Base-by-base conservation (phyloP, 257 asterid genomes). In the Leonotis leonurus region DNA sequence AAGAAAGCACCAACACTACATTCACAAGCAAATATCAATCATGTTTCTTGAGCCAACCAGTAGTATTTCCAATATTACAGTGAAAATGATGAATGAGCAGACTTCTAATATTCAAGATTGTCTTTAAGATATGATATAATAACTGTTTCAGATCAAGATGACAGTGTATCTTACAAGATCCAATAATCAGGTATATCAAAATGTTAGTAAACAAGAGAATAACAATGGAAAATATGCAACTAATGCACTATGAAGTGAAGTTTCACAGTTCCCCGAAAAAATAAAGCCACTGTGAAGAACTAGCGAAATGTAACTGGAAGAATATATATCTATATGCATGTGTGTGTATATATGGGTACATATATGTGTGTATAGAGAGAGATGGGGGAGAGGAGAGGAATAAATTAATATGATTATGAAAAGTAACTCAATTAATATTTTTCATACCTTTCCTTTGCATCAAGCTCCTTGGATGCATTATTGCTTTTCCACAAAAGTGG, bases 1-100 rank as follows among this genome's bases (percentile, higher is more conserved):
- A 85, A 84, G 83, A 90, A 90, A 70, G 78, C 78, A 74, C 96
- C 85, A 61, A 88, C 98, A 69, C 98, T 90, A 85, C 88, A 83
- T 39, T 73, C 29, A 77, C 51, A 56, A 68, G 71, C 53, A 73
- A 67, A 64, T 32, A 52, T 37, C 43, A 26, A 58, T 74, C 66
- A 67, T 29, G 25, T 18, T 70, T 67, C 26, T 60, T 52, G 60
- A 22, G 21, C 49, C 60, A 46, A 50, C 66, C 29, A 69, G 56
- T 64, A 44, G 20, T 16, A 3, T 37, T 46, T 46, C 16, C 22
- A 32, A 62, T 20, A 29, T 43, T 53, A 60, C 59, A 60, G 67
- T 4, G 54, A 27, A 64, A 54, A 16, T 46, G 50, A 51, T 30
- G 44, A 21, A 26, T 2, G 41, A 17, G 37, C 37, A 18, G n/a